Evolutionary conservation across 2,329 filamentous ascomycete genomes (phyloP).

Genomic region (Hypoxylon sp.): DNA sequence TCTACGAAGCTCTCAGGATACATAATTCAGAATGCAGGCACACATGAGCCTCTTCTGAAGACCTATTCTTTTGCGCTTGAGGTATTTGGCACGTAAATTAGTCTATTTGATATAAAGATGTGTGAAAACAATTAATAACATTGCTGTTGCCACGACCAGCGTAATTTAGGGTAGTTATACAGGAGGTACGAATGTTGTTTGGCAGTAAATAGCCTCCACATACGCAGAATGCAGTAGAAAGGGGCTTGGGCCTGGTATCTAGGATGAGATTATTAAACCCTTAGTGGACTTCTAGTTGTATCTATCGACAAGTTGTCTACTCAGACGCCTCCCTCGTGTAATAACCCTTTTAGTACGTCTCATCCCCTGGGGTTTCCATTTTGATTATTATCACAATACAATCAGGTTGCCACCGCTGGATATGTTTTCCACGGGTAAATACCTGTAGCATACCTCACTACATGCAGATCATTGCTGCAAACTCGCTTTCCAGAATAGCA

Average conservation of each 20-base stretch:
- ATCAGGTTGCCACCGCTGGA: not conserved
- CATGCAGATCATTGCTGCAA: not conserved
- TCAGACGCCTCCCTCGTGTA: not conserved
- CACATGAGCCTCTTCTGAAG: not conserved
- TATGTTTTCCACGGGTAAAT: not conserved
- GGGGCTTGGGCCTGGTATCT: not conserved
- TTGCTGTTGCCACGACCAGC: not conserved
- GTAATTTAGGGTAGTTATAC: too few relatives aligned
- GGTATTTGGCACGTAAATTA: not conserved
- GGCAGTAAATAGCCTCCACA: not conserved
- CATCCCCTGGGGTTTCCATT: not conserved
- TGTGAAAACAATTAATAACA: not conserved
- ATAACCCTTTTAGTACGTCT: not conserved
- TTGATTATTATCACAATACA: not conserved
- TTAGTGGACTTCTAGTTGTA: not conserved
- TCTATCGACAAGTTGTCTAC: not conserved
- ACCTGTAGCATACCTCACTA: not conserved
- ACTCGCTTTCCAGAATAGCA: not conserved
- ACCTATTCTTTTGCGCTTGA: not conserved
- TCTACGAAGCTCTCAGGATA: too few relatives aligned
- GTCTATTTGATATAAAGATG: not conserved
- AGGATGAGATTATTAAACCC: not conserved
- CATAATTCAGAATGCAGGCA: too few relatives aligned
- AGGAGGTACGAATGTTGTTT: not conserved
- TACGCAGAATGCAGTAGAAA: not conserved